These are phyloP conservation scores for Hygrocybe punicea DNA, from an alignment of 768 basidiomycete genomes.

Conservation along the genomic window DNA sequence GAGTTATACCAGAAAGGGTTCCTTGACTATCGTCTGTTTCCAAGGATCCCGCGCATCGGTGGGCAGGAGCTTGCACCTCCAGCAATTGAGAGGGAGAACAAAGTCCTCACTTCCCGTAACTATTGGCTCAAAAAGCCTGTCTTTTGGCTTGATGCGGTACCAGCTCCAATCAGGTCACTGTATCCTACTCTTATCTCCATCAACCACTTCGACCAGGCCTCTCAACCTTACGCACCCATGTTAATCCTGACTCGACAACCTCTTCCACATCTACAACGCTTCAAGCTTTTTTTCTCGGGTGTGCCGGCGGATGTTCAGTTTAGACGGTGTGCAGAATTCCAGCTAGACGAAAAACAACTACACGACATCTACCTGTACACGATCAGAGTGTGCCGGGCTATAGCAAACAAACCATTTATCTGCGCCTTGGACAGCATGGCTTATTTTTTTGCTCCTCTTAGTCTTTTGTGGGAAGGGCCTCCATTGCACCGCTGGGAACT, in stretches of 20 bases:
- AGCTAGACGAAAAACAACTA: slow-evolving; percentile 45
- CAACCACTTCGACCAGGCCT: slow-evolving; percentile 27
- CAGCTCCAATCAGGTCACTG: slow-evolving; percentile 32
- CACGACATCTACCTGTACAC: slow-evolving; percentile 59
- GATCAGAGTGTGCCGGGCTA: slow-evolving; percentile 54
- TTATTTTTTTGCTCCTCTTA: slow-evolving; percentile 68
- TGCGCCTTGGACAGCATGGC: slow-evolving; percentile 52
- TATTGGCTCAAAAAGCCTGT: slow-evolving; percentile 59
- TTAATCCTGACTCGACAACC: slow-evolving; percentile 64
- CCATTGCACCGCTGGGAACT: slow-evolving; percentile 18
- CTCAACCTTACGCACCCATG: slow-evolving; percentile 52
- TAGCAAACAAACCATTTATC: slow-evolving; percentile 66
- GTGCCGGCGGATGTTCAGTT: slow-evolving; percentile 42
- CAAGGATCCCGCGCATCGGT: too few species aligned
- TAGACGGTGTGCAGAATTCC: slow-evolving; percentile 47
- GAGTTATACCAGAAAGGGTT: slow-evolving; percentile 47
- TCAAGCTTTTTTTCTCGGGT: slow-evolving; percentile 61
- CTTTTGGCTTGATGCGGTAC: slow-evolving; percentile 57
- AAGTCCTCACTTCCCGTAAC: slow-evolving; percentile 42
- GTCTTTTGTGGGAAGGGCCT: slow-evolving; percentile 33
- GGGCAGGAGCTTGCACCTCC: background rate
- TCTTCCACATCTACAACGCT: slow-evolving; percentile 52
- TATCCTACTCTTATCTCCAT: slow-evolving; percentile 57
- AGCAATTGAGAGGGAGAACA: background rate
- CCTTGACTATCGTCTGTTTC: slow-evolving; percentile 52